phyloP scores from a whole-genome alignment of 352 stramenopile species.

The Globisporangium takayamanum region DNA sequence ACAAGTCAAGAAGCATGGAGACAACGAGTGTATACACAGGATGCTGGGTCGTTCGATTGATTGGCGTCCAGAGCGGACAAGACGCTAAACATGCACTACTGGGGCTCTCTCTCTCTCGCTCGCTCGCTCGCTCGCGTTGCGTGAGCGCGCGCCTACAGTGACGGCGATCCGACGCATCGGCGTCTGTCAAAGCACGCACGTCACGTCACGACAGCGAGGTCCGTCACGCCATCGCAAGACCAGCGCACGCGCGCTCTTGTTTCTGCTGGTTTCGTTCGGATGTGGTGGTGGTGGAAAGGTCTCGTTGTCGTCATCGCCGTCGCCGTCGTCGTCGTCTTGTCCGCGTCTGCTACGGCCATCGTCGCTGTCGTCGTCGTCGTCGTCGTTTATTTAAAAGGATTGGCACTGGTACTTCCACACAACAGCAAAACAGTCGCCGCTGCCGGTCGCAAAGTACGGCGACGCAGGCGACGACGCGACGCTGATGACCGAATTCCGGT shows the following conservation, averaged over 20 bases:
- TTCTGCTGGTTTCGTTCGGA: too few relatives aligned
- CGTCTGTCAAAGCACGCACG: too few relatives aligned
- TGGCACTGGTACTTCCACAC: conserved; percentile 87
- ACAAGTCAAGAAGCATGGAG: too few relatives aligned
- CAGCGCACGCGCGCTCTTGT: too few relatives aligned
- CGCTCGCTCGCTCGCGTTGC: too few relatives aligned
- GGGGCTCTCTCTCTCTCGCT: too few relatives aligned
- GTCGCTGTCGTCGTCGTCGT: conserved; percentile 1
- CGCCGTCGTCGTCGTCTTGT: neutral
- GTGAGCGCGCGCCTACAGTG: too few relatives aligned
- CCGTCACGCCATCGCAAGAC: too few relatives aligned
- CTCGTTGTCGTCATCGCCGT: too few relatives aligned
- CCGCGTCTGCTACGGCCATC: neutral
- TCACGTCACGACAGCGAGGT: too few relatives aligned
- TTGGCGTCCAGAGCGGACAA: neutral
- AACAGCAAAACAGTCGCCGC: conserved; percentile 78
- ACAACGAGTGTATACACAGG: neutral
- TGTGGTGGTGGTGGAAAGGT: too few relatives aligned
- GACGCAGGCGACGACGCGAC: conserved; percentile 77
- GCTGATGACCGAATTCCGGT: conserved; percentile 86
- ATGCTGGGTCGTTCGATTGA: neutral
- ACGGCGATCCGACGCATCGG: too few relatives aligned
- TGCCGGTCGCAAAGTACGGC: conserved; percentile 82
- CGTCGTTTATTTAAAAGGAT: conserved; percentile 76
- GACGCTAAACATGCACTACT: neutral